Evolutionary conservation across 2,329 filamentous ascomycete species (phyloP).

Genomic region (Macrophomina pseudophaseolina): DNA sequence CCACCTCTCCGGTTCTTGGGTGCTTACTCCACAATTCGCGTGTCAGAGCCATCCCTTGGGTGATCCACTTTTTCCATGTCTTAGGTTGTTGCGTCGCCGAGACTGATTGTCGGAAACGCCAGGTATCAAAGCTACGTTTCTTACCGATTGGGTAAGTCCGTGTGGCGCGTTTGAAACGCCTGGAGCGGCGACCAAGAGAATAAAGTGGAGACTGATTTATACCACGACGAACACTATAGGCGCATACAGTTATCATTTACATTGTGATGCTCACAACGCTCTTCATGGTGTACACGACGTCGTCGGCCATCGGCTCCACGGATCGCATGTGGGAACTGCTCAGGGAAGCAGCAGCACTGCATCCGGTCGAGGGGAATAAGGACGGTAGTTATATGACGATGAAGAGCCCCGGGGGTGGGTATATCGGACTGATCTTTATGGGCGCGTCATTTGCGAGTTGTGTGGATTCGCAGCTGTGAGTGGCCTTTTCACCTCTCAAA

Average conservation of each 20-base stretch:
- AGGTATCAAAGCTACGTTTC: constrained; percentile 21
- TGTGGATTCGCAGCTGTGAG: constrained; percentile 20
- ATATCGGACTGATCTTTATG: constrained; percentile 24
- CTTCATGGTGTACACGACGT: constrained; percentile 55
- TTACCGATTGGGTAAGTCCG: constrained; percentile 37
- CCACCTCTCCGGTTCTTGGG: background rate
- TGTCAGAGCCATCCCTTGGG: background rate
- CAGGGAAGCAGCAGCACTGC: constrained; percentile 48
- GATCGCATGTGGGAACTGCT: constrained; percentile 58
- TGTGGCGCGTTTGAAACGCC: background rate
- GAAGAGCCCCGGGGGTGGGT: constrained; percentile 55
- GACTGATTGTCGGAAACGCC: background rate
- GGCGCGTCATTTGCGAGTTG: constrained; percentile 21
- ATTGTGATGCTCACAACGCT: constrained; percentile 62
- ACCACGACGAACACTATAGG: background rate
- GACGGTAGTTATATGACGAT: constrained; percentile 61
- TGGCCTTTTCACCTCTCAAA: background rate
- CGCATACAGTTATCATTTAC: constrained; percentile 38
- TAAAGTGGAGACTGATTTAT: background rate
- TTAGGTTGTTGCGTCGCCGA: background rate
- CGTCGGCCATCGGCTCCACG: constrained; percentile 55
- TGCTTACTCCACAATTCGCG: background rate
- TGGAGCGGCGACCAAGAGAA: background rate
- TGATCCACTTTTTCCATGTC: no score
- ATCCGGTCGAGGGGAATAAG: constrained; percentile 59